Evolutionary conservation across 169 alveolate genomes (phyloP), one percentile per base, ranked within the genome.

Genomic region (Plasmodium vivax): DNA sequence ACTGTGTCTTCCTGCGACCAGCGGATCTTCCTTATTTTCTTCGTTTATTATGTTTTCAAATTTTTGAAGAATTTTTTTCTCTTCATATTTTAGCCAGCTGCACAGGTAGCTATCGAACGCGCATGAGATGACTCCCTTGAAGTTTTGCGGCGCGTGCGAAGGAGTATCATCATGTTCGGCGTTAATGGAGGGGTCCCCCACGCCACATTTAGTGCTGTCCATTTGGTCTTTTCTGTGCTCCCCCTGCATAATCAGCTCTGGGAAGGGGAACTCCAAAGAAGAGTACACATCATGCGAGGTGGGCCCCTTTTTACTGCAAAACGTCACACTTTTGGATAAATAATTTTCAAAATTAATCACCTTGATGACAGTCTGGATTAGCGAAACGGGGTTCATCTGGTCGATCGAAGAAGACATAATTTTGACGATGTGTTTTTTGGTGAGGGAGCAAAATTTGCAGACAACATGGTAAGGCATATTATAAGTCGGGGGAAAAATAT

Each of bases 51-150:
- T 82, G 75, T 71, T 41, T 72, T 92, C 92, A 92, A 45, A 92
- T 47, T 92, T 92, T 16, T 3, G 47, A 12, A 82, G 34, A 32
- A 92, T 92, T 79, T 92, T 92, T 72, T 82, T 92, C 32, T 92
- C 95, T 82, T 92, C 95, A 19, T 72, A 47, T 82, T 92, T 92
- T 2, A 92, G 41, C 95, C 95, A 92, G 58, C 82, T 92, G 45
- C 95, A 82, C 54, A 92, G 47, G 43, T 82, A 92, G 56, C 92
- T 92, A 30, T 92, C 95, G 47, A 92, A 92, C 14, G 77, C 81
- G 16, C 95, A 92, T 0, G 95, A 92, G 5, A 92, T 92, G 14
- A 45, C 68, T 7, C 95, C 92, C 47, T 47, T 92, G 79, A 92
- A 92, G 23, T 80, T 79, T 14, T 84, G 82, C 16, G 62, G 62